phyloP scores from a whole-genome alignment of 768 basidiomycete genomes.

The Tephrocybe sp. region DNA sequence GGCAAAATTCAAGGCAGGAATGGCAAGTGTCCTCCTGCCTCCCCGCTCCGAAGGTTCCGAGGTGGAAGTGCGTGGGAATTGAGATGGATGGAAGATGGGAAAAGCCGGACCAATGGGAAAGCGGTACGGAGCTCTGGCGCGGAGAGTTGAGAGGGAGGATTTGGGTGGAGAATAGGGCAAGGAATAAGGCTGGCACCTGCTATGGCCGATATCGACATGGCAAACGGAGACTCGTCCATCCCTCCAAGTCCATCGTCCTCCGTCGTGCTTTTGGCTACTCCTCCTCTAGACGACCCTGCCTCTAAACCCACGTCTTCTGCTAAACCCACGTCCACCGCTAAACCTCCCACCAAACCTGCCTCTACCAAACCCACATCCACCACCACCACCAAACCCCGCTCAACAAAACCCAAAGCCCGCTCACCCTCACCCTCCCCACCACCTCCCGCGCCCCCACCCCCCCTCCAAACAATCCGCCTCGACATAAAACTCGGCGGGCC shows the following conservation, averaged over 20 bases:
- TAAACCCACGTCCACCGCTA: neutral
- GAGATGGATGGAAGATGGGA: conserved; percentile 32
- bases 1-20: neutral
- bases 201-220: conserved; percentile 15
- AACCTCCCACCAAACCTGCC: neutral
- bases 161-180: too few relatives aligned
- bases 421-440: conserved; percentile 20
- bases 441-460: conserved; percentile 45
- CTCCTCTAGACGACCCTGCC: neutral
- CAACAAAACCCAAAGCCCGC: conserved; percentile 33
- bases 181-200: conserved; percentile 12
- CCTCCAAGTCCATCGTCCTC: conserved; percentile 13
- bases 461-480: conserved; percentile 56
- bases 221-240: too few relatives aligned
- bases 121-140: conserved; percentile 23
- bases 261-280: conserved; percentile 15
- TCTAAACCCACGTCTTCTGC: neutral
- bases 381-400: conserved; percentile 48
- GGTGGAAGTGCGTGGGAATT: conserved; percentile 16
- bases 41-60: neutral
- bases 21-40: conserved; percentile 6
- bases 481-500: conserved; percentile 62
- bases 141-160: conserved; percentile 14
- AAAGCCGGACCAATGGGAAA: conserved; percentile 36
- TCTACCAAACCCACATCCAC: neutral